Conservation (phyloP, 1,284 basidiomycete species). For the Melampsora occidentalis region DNA sequence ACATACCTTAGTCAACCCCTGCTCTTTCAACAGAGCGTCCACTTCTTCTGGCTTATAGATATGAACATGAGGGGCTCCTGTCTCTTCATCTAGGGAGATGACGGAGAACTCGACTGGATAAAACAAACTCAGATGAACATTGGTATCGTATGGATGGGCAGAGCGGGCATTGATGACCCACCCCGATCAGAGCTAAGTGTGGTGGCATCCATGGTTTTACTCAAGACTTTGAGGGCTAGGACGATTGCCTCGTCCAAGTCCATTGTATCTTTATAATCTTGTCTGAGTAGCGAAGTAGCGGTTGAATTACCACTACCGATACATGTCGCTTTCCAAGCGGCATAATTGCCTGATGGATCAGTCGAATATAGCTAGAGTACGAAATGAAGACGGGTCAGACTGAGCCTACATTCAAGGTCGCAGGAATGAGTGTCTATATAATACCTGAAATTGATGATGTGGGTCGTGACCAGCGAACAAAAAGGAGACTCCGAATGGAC, state of each 20-base stretch:
- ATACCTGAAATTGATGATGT: constrained; percentile 81
- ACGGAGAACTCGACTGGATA: constrained; percentile 88
- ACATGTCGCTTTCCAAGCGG: constrained; percentile 98
- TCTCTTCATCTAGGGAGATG: constrained; percentile 73
- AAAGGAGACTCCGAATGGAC: constrained; percentile 94
- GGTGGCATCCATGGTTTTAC: constrained; percentile 99
- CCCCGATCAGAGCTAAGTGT: constrained; percentile 90
- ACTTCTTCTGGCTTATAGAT: constrained; percentile 90
- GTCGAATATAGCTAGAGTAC: constrained; percentile 76
- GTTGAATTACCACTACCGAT: constrained; percentile 96
- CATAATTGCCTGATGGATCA: constrained; percentile 97
- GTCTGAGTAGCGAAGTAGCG: constrained; percentile 87
- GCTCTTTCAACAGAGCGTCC: constrained; percentile 60
- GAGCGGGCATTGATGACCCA: constrained; percentile 57
- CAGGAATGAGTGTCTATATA: neutral
- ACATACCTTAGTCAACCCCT: constrained; percentile 41
- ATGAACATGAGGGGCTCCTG: constrained; percentile 80
- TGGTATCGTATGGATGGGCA: neutral
- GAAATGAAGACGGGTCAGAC: neutral
- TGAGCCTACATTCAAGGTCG: no score
- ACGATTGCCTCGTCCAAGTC: constrained; percentile 84
- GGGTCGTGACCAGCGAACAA: constrained; percentile 96
- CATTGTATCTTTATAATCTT: constrained; percentile 97
- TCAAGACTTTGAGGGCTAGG: constrained; percentile 88
- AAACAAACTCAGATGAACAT: neutral